Conservation (phyloP, 2,329 filamentous ascomycete species). For the Epichloe uncinata region DNA sequence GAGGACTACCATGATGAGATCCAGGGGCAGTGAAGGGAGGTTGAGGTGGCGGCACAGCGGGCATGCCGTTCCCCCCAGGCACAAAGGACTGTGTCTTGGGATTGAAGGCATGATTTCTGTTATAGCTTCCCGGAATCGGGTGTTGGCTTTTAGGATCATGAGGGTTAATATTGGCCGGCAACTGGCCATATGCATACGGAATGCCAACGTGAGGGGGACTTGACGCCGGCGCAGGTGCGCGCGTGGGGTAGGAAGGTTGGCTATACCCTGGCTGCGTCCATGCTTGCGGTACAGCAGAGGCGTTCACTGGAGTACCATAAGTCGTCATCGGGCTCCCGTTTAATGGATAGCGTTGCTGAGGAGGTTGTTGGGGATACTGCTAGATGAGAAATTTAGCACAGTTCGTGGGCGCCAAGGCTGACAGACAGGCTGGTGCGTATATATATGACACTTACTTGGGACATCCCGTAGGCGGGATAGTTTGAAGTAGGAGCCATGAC, state of each 20-base stretch:
- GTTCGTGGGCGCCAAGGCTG: background rate
- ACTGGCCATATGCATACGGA: constrained; percentile 67
- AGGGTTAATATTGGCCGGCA: constrained; percentile 56
- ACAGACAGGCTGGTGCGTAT: background rate
- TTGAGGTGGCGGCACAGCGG: constrained; percentile 33
- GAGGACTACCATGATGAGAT: constrained; percentile 39
- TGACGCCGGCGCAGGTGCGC: constrained; percentile 17
- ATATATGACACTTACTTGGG: constrained; percentile 26
- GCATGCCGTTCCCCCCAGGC: constrained; percentile 43
- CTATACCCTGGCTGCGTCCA: constrained; percentile 25
- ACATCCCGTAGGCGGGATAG: constrained; percentile 33
- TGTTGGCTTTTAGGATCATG: constrained; percentile 65
- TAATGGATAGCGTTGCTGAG: constrained; percentile 19
- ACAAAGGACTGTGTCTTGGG: constrained; percentile 90
- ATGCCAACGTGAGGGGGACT: constrained; percentile 20
- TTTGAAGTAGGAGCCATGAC: constrained; percentile 27
- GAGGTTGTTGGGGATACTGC: constrained; percentile 17
- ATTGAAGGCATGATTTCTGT: constrained; percentile 71
- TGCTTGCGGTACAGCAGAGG: constrained; percentile 17
- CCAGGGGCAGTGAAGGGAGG: constrained; percentile 34
- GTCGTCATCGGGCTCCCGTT: constrained; percentile 22
- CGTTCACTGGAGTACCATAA: constrained; percentile 22
- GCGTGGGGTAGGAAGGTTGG: constrained; percentile 18
- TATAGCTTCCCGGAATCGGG: constrained; percentile 72
- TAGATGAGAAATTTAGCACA: constrained; percentile 7